Percentiles rank a stretch among this genome's conserved stretches.
phyloP scores from a whole-genome alignment of 2,329 filamentous ascomycete genomes.

The Knufia fluminis region DNA sequence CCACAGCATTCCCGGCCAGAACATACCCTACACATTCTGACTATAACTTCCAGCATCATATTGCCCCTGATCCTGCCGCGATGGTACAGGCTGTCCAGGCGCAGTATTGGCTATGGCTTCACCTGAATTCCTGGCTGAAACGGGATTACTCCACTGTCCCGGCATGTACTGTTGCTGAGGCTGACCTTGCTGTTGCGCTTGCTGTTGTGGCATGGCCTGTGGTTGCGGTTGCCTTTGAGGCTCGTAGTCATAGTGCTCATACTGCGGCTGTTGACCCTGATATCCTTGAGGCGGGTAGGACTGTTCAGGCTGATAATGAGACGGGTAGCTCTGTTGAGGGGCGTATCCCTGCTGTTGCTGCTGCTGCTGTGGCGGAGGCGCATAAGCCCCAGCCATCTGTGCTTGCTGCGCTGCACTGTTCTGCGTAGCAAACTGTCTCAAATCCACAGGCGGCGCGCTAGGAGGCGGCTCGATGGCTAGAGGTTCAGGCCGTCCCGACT shows the following conservation, averaged over 20 bases:
- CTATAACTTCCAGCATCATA: neutral
- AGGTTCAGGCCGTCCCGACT: neutral
- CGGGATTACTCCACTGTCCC: neutral
- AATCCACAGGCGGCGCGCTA: conserved; percentile 1
- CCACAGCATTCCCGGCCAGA: no score
- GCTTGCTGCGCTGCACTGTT: neutral
- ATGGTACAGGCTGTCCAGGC: neutral
- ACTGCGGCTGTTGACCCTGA: no score
- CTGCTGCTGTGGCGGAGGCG: neutral
- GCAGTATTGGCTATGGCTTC: conserved; percentile 4
- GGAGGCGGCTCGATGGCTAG: conserved; percentile 3
- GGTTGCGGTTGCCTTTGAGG: neutral
- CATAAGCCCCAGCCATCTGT: neutral
- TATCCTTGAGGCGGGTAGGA: no score
- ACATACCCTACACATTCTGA: conserved; percentile 3
- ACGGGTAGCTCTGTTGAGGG: neutral
- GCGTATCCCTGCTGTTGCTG: neutral
- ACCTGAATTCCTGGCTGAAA: neutral
- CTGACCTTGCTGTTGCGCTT: neutral
- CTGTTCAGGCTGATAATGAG: no score
- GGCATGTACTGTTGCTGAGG: conserved; percentile 1
- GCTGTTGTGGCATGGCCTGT: neutral
- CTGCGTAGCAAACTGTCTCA: conserved; percentile 1
- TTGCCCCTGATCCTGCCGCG: neutral
- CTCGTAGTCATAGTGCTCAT: no score